Conservation (phyloP, 2,329 filamentous ascomycete species). For the Aphanocladium album region DNA sequence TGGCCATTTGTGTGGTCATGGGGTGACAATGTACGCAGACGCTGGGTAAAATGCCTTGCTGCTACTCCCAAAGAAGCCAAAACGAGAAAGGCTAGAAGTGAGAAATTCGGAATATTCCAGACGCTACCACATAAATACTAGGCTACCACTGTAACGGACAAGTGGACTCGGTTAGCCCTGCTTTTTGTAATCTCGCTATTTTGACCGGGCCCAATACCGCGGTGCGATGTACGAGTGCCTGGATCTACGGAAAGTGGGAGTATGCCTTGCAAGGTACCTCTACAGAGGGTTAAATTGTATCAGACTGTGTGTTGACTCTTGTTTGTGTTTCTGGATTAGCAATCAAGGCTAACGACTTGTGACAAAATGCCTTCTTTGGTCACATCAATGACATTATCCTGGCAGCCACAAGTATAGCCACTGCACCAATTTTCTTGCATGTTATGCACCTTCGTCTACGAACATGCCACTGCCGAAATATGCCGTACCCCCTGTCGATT, state of each 20-base stretch:
- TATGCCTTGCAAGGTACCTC: not conserved
- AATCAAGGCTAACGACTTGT: not conserved
- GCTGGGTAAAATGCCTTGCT: not conserved
- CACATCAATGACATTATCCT: not conserved
- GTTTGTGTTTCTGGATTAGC: not conserved
- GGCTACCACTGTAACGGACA: too few species aligned
- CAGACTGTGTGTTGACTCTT: not conserved
- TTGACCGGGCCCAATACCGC: not conserved
- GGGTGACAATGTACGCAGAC: not conserved
- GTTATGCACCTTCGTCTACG: not conserved
- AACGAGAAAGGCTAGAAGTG: too few species aligned
- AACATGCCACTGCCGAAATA: not conserved
- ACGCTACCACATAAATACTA: not conserved
- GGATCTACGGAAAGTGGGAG: not conserved
- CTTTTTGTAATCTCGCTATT: not conserved
- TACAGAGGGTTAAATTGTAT: not conserved
- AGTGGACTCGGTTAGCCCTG: not conserved
- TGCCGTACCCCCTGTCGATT: constrained; percentile 1
- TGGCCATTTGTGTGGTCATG: not conserved
- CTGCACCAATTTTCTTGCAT: not conserved
- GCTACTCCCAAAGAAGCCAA: too few species aligned
- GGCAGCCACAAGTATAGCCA: not conserved
- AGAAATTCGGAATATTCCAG: not conserved
- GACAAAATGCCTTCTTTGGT: not conserved
- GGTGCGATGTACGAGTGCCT: not conserved